Conservation (phyloP, 2,329 filamentous ascomycete genomes). For the Fusarium napiforme region DNA sequence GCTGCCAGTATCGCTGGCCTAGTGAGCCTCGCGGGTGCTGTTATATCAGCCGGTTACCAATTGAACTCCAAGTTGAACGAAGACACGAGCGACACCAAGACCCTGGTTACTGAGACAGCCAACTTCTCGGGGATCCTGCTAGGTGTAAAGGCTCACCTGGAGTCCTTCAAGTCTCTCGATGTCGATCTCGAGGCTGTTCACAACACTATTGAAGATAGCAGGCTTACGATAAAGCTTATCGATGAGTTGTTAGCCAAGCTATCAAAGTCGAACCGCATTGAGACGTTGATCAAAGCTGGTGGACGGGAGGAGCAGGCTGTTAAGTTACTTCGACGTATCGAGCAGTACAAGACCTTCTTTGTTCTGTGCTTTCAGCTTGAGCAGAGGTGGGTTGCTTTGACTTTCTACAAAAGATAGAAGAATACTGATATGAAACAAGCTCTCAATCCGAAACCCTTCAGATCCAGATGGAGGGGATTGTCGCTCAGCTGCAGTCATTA, state of each 20-base stretch:
- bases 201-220: rapidly evolving
- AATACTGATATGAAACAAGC: rapidly evolving
- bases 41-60: background rate
- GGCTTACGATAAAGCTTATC: background rate
- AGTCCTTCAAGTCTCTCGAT: background rate
- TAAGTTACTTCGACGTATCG: background rate
- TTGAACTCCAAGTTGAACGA: background rate
- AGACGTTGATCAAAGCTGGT: background rate
- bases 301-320: background rate
- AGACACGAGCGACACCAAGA: background rate
- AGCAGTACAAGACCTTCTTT: background rate
- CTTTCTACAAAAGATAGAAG: too few relatives aligned
- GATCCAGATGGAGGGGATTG: rapidly evolving
- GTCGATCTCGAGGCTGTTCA: background rate
- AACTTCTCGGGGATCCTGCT: background rate
- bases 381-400: background rate
- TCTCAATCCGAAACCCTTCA: background rate
- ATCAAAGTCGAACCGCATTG: background rate
- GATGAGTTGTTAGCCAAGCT: background rate
- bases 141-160: background rate
- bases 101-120: rapidly evolving
- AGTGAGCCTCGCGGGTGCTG: background rate
- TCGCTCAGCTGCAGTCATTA: rapidly evolving
- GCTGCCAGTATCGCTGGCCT: background rate
- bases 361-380: background rate